Evolutionary conservation across 2,329 filamentous ascomycete genomes (phyloP), one percentile per base, ranked within the genome.

Genomic region (Paraphaeosphaeria sporulosa): DNA sequence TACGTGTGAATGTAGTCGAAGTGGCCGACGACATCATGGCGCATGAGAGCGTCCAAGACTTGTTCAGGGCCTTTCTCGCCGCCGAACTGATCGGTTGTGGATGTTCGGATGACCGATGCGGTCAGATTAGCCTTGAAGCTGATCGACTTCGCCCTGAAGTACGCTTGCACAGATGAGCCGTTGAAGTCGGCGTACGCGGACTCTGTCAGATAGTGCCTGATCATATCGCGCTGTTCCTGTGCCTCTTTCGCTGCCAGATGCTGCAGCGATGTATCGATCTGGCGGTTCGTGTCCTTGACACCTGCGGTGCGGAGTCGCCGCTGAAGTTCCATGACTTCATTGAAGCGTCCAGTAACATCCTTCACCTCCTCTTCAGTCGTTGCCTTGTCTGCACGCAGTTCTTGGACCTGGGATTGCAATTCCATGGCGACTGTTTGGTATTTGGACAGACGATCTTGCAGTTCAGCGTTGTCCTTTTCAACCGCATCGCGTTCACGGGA

Each of bases 251-350:
- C 93, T 69, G 96, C 93, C 73, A 98, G 86, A 58, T 91, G 90
- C 55, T 90, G 87, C 59, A 98, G 82, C 76, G 98, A 94, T 32
- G 97, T 84, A 67, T 97, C 94, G 63, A 99, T 96, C 0, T 93
- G 93, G 81, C 97, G 98, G 71, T 92, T 89, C 76, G 97, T 94
- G 2, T 94, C 91, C 81, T 97, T 97, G 43, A 93, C 87, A 12
- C 93, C 93, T 13, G 93, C 96, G 58, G 91, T 87, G 73, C 97
- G 94, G 46, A 99, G 85, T 79, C 96, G 96, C 85, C 94, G 87
- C 78, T 98, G 98, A 48, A 99, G 85, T 72, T 99, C 94, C 87
- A 97, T 91, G 90, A 99, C 96, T 56, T 94, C 93, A 64, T 93
- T 88, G 47, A 94, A 96, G 63, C 93, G 90, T 70, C 87, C 91